Conservation (phyloP, 73 alveolate genomes). For the Effrenium voratum region DNA sequence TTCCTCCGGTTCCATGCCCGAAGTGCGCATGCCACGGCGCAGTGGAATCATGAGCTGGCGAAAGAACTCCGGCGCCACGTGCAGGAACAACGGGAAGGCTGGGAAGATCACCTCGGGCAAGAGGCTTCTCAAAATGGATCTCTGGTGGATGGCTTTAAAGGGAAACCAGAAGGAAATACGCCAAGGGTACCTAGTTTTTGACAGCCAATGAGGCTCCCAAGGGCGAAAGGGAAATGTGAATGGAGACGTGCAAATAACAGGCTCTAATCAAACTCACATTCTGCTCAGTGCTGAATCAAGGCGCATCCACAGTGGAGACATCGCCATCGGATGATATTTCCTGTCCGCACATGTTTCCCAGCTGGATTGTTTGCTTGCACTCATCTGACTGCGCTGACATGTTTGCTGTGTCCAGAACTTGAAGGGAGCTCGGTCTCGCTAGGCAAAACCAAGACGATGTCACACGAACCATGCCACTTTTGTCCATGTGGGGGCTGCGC, state of each 20-base stretch:
- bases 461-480: too few relatives aligned
- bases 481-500: too few relatives aligned
- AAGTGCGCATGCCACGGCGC: conserved; percentile 1
- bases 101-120: conserved; percentile 54
- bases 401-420: too few relatives aligned
- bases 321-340: conserved; percentile 86
- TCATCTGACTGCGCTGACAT: too few relatives aligned
- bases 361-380: too few relatives aligned
- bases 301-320: conserved; percentile 77
- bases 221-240: neutral
- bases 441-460: too few relatives aligned
- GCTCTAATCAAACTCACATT: too few relatives aligned
- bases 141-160: too few relatives aligned
- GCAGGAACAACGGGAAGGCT: conserved; percentile 93
- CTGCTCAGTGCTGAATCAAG: neutral
- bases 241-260: neutral
- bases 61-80: conserved; percentile 70
- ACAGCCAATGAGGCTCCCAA: neutral
- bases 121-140: neutral
- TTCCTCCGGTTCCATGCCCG: too few relatives aligned
- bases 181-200: neutral
- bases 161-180: neutral
- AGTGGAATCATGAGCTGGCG: conserved; percentile 71
- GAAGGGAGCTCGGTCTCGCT: too few relatives aligned
- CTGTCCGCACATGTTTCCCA: too few relatives aligned